phyloP scores from a whole-genome alignment of 805 yeast species.

The Pichia exigua region DNA sequence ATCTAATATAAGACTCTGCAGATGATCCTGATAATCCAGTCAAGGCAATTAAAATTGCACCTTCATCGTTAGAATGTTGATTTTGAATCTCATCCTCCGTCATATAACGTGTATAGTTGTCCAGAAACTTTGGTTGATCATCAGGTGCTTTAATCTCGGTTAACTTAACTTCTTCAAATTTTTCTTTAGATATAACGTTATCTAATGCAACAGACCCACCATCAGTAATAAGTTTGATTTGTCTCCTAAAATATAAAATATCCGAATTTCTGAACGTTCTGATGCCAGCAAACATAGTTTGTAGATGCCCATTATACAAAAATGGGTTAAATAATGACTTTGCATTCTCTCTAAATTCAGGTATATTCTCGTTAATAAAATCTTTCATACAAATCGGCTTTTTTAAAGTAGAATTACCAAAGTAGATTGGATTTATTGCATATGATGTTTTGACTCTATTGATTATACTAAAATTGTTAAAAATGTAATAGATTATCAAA shows the following conservation, averaged over 20 bases:
- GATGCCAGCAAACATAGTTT: conserved; percentile 61
- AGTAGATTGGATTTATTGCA: conserved; percentile 8
- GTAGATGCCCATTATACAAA: conserved; percentile 65
- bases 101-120: conserved; percentile 48
- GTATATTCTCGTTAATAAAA: conserved; percentile 22
- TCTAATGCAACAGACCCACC: conserved; percentile 73
- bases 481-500: neutral
- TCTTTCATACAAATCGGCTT: conserved; percentile 14
- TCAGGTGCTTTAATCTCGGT: conserved; percentile 25
- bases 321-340: conserved; percentile 54
- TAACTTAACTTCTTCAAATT: conserved; percentile 15
- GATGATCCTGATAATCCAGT: conserved; percentile 86
- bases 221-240: conserved; percentile 49
- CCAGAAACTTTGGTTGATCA: conserved; percentile 33
- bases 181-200: conserved; percentile 44
- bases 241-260: conserved; percentile 65
- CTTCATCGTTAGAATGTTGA: conserved; percentile 25
- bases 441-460: conserved; percentile 12
- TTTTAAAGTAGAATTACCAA: neutral
- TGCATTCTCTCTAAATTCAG: conserved; percentile 40
- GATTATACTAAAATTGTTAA: conserved; percentile 8
- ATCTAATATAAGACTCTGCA: conserved; percentile 68
- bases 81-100: conserved; percentile 36
- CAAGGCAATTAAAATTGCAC: conserved; percentile 55
- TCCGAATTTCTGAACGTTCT: conserved; percentile 46